Evolutionary conservation across 2,329 filamentous ascomycete species (phyloP), one percentile per base, ranked within the genome.

Genomic region (Sclerotinia minor): DNA sequence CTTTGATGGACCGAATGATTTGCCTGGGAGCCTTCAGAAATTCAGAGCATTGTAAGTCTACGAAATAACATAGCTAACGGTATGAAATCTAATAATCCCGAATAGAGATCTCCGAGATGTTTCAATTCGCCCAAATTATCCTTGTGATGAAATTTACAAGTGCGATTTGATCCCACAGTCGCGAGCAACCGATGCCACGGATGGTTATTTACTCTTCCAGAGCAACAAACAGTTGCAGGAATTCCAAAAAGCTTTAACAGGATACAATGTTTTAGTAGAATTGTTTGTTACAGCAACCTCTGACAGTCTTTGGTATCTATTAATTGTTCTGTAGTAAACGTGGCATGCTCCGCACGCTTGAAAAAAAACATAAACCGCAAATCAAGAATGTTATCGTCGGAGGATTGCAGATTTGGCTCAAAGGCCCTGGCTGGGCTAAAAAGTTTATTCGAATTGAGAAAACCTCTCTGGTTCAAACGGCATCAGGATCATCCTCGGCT

Each of bases 381-480:
- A n/a, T n/a, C n/a, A n/a, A n/a, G n/a, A n/a, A n/a, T n/a, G n/a
- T n/a, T n/a, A 53, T 61, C 21, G 54, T 35, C 21, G 65, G 65
- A 17, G 38, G 55, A 24, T 26, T 67, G 2, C 65, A 67, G 21
- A 53, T 67, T 19, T 67, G 55, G 65, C 38, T 53, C 5, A 53
- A 45, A 32, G 59, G 47, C 5, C n/a, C 32, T 2, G 24, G 19
- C 15, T 45, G 2, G 9, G 41, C 26, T 3, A 9, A 29, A 7
- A 47, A 67, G 19, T 26, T 38, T 45, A 47, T 24, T 15, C 15
- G 8, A 15, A 13, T 11, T 29, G 55, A 29, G 29, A 29, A 29
- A 29, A 29, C 29, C 29, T 38, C 26, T 1, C 35, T n/a, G n/a
- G n/a, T 61, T 8, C 7, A 32, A 29, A 50, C 55, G 29, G 49